Percentiles rank a stretch among this genome's conserved stretches.
Conservation (phyloP, 1,284 basidiomycete species). For the Cryptococcus floricola region DNA sequence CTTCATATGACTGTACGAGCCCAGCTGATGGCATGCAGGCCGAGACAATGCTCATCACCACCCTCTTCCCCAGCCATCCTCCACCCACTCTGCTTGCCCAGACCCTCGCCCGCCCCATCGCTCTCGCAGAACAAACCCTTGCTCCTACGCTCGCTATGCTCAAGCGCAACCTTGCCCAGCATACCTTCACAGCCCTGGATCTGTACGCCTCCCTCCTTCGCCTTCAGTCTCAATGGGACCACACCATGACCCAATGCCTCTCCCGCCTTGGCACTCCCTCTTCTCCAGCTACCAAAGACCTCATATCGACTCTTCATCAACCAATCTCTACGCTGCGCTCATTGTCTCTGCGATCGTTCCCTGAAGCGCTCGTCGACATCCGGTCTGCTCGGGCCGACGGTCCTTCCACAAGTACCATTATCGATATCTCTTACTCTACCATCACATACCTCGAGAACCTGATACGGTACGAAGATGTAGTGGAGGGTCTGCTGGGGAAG, state of each 20-base stretch:
- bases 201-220: slow-evolving; percentile 36
- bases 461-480: slow-evolving; percentile 33
- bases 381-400: slow-evolving; percentile 18
- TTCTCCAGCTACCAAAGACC: slow-evolving; percentile 15
- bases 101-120: slow-evolving; percentile 24
- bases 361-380: slow-evolving; percentile 47
- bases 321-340: slow-evolving; percentile 29
- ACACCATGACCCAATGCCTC: slow-evolving; percentile 25
- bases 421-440: slow-evolving; percentile 40
- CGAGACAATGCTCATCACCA: slow-evolving; percentile 39
- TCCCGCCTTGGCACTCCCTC: slow-evolving; percentile 16
- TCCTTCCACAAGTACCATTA: slow-evolving; percentile 23
- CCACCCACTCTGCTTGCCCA: slow-evolving; percentile 27
- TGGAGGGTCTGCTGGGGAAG: slow-evolving; percentile 36
- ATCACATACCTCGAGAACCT: slow-evolving; percentile 45
- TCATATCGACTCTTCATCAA: slow-evolving; percentile 16
- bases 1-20: neutral
- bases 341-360: slow-evolving; percentile 43
- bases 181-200: slow-evolving; percentile 43
- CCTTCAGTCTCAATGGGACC: slow-evolving; percentile 32
- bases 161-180: slow-evolving; percentile 35
- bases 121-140: slow-evolving; percentile 24
- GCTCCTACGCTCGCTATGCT: slow-evolving; percentile 32
- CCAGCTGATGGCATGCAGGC: slow-evolving; percentile 19
- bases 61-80: slow-evolving; percentile 35